Evolutionary conservation across 495 filamentous ascomycete genomes (phyloP).

Genomic region (Wilcoxina mikolae): DNA sequence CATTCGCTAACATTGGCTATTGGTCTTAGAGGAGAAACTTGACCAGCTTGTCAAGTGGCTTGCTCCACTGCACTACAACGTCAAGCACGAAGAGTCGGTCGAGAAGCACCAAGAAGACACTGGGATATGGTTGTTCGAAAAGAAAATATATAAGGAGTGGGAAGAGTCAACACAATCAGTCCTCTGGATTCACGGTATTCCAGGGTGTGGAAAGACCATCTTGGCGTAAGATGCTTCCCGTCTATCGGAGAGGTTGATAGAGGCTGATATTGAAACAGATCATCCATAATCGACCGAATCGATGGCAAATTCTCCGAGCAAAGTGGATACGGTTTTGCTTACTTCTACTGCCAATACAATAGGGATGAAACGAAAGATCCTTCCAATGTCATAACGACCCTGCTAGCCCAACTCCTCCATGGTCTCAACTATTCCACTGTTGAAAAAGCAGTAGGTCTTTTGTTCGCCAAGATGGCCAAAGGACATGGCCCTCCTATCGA

Average conservation of each 20-base stretch:
- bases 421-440: neutral
- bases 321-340: neutral
- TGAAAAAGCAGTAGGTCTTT: neutral
- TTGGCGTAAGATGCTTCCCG: neutral
- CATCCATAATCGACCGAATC: neutral
- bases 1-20: too few relatives aligned
- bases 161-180: neutral
- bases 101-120: neutral
- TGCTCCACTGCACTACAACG: neutral
- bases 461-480: neutral
- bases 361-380: neutral
- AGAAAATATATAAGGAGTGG: neutral
- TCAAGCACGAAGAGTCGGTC: neutral
- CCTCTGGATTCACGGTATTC: constrained; percentile 1
- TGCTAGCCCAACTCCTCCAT: neutral
- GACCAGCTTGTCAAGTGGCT: neutral
- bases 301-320: neutral
- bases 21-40: neutral
- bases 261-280: neutral
- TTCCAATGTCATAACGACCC: neutral
- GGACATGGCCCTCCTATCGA: neutral
- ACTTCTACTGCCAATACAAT: neutral
- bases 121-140: neutral
- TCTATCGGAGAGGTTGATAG: too few relatives aligned
- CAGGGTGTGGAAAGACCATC: neutral